Conservation (phyloP, 148 eudicot species). For the Talinum fruticosum region DNA sequence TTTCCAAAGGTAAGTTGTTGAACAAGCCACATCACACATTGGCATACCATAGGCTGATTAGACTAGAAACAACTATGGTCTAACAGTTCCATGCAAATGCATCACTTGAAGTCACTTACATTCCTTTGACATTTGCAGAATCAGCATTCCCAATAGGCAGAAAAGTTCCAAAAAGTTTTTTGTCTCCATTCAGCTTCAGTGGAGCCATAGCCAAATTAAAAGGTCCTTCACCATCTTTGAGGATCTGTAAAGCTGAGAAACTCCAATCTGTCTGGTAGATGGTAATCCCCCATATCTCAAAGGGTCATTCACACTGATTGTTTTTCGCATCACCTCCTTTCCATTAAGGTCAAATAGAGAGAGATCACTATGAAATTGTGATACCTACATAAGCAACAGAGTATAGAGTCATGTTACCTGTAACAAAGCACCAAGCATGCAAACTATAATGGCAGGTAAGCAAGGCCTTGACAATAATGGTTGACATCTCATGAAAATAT, state of each 20-base stretch:
- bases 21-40: neutral
- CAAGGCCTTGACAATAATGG: neutral
- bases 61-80: neutral
- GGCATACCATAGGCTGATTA: neutral
- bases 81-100: neutral
- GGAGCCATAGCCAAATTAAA: conserved; percentile 98
- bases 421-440: conserved; percentile 1
- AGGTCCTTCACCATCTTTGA: conserved; percentile 87
- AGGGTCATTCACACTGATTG: conserved; percentile 92
- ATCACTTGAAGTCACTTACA: conserved; percentile 47
- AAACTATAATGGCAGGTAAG: neutral
- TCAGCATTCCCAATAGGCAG: conserved; percentile 69
- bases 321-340: conserved; percentile 90
- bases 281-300: conserved; percentile 91
- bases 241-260: conserved; percentile 76
- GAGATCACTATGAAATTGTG: conserved; percentile 81
- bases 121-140: conserved; percentile 78
- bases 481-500: neutral
- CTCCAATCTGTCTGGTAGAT: conserved; percentile 99
- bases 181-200: conserved; percentile 73
- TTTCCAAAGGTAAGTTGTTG: neutral
- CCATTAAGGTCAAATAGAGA: conserved; percentile 83
- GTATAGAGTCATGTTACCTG: conserved; percentile 7
- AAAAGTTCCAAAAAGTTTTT: conserved; percentile 88
- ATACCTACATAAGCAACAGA: conserved; percentile 44